Evolutionary conservation across 495 filamentous ascomycete species (phyloP).

Genomic region (Penicillium parvum): DNA sequence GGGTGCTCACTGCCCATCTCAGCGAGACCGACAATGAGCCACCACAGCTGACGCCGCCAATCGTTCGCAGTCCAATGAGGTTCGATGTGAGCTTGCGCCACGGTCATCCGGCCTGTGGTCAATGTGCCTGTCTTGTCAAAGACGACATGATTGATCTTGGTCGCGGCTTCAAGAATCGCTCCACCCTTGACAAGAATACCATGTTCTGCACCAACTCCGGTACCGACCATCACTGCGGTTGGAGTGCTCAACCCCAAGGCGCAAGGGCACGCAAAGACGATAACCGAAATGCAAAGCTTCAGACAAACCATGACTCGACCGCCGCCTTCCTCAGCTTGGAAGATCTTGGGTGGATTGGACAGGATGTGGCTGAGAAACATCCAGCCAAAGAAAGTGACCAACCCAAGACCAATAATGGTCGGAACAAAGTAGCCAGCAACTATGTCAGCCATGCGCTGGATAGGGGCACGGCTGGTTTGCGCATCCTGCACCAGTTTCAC

Average conservation of each 20-base stretch:
- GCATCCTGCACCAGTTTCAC: conserved; percentile 96
- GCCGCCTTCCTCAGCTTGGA: conserved; percentile 72
- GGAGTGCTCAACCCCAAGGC: conserved; percentile 91
- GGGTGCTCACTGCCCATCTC: conserved; percentile 96
- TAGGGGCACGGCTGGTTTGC: conserved; percentile 89
- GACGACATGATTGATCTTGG: conserved; percentile 88
- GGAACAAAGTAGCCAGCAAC: conserved; percentile 96
- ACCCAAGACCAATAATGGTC: conserved; percentile 74
- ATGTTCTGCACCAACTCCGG: conserved; percentile 92
- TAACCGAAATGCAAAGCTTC: conserved; percentile 96
- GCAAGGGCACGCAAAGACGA: conserved; percentile 97
- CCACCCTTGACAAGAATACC: conserved; percentile 97
- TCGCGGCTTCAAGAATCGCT: conserved; percentile 86
- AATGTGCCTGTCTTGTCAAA: conserved; percentile 99
- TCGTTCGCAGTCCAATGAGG: conserved; percentile 64
- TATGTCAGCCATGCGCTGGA: conserved; percentile 87
- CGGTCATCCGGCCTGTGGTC: conserved; percentile 91
- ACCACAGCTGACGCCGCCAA: conserved; percentile 77
- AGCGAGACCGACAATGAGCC: conserved; percentile 86
- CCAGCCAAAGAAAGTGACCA: conserved; percentile 85
- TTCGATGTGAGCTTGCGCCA: conserved; percentile 63
- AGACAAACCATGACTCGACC: conserved; percentile 94
- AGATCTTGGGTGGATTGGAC: conserved; percentile 80
- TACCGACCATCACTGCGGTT: conserved; percentile 98
- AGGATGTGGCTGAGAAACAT: conserved; percentile 91